phyloP scores from a whole-genome alignment of 148 eudicot species.

The Beta vulgaris region DNA sequence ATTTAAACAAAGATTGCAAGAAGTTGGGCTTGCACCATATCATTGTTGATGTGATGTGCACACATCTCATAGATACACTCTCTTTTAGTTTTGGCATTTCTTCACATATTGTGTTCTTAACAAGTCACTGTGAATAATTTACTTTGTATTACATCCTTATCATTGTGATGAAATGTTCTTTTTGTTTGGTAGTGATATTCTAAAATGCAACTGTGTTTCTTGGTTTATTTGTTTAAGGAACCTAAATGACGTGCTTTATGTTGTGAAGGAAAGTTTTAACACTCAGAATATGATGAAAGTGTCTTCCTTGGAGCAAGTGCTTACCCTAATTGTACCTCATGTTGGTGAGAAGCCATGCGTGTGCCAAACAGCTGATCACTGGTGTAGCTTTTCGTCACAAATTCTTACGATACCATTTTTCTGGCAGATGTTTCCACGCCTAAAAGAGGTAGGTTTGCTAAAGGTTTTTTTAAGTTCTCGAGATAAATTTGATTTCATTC shows the following conservation, averaged over 20 bases:
- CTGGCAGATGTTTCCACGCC: conserved; percentile 62
- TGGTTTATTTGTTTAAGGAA: not conserved
- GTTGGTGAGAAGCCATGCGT: conserved; percentile 64
- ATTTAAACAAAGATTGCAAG: no score
- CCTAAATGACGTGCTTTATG: conserved; percentile 25
- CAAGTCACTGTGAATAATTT: not conserved
- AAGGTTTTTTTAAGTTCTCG: not conserved
- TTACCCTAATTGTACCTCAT: conserved; percentile 56
- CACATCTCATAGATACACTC: no score
- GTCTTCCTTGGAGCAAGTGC: conserved; percentile 67
- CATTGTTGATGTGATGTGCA: not conserved
- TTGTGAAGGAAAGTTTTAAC: conserved; percentile 46
- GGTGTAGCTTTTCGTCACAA: conserved; percentile 73
- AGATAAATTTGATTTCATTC: not conserved
- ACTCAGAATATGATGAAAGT: conserved; percentile 38
- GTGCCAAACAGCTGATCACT: conserved; percentile 59
- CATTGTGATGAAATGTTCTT: not conserved
- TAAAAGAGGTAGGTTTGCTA: conserved; percentile 61
- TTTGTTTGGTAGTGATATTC: not conserved
- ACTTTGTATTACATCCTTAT: not conserved
- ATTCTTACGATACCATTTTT: conserved; percentile 83
- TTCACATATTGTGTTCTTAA: not conserved
- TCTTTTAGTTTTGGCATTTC: not conserved
- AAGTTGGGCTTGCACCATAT: no score
- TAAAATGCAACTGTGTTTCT: not conserved